Conservation (phyloP, 2,329 filamentous ascomycete species). For the Xylaria sp. region DNA sequence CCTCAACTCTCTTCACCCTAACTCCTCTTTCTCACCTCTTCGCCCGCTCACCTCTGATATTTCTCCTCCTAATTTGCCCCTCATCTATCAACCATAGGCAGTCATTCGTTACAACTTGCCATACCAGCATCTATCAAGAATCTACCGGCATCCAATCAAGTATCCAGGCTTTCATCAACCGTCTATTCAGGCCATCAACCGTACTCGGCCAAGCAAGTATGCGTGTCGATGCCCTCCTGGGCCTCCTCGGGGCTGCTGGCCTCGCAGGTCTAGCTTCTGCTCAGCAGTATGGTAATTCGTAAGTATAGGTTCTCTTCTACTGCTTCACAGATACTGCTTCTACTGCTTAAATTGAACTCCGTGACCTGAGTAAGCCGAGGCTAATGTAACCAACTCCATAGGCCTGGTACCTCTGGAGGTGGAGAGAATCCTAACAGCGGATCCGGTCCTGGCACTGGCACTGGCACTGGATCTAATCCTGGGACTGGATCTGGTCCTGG, state of each 20-base stretch:
- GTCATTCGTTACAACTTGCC: constrained; percentile 39
- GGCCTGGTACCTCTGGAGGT: constrained; percentile 27
- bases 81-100: constrained; percentile 33
- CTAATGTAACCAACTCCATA: constrained; percentile 13
- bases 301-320: constrained; percentile 29
- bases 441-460: constrained; percentile 13
- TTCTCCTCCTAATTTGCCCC: constrained; percentile 15
- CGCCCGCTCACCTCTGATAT: constrained; percentile 1
- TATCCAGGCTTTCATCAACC: constrained; percentile 21
- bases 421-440: constrained; percentile 27
- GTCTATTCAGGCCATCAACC: constrained; percentile 25
- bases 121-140: constrained; percentile 31
- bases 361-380: background rate
- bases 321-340: background rate
- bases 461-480: constrained; percentile 2
- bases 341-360: background rate
- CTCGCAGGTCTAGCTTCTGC: constrained; percentile 43
- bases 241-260: constrained; percentile 42
- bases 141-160: constrained; percentile 19
- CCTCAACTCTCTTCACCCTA: constrained; percentile 26
- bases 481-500: background rate
- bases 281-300: constrained; percentile 44
- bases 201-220: constrained; percentile 35
- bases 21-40: constrained; percentile 28
- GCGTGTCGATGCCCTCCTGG: constrained; percentile 45